Evolutionary conservation across 192 early-diverging fungal genomes (phyloP).

Genomic region (Umbelopsis ramanniana): DNA sequence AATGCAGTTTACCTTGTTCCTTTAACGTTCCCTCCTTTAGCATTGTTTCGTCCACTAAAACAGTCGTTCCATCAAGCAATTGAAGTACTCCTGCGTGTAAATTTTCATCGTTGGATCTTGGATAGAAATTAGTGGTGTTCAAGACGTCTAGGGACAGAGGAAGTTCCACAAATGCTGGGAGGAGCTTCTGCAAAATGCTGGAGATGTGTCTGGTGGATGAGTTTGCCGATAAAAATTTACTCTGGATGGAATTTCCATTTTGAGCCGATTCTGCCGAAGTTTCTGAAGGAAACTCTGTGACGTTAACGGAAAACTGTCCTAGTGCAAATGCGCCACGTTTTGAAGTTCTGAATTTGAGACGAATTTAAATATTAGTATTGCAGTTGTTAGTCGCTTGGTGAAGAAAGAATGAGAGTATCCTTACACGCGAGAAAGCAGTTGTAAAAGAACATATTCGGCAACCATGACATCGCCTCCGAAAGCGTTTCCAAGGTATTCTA

Average conservation of each 20-base stretch:
- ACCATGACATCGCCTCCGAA: constrained; percentile 67
- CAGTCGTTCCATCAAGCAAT: constrained; percentile 57
- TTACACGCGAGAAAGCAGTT: constrained; percentile 68
- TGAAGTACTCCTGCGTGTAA: constrained; percentile 69
- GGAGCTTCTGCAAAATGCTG: constrained; percentile 47
- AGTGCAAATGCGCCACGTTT: constrained; percentile 55
- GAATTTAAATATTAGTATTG: not conserved
- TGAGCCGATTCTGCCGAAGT: not conserved
- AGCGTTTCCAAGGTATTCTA: constrained; percentile 61
- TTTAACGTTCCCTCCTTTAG: constrained; percentile 70
- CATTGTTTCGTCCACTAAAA: constrained; percentile 74
- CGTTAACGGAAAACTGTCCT: constrained; percentile 72
- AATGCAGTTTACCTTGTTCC: constrained; percentile 53
- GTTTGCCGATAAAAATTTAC: constrained; percentile 17
- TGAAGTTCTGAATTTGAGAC: constrained; percentile 36
- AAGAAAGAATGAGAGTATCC: not conserved
- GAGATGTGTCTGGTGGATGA: constrained; percentile 43
- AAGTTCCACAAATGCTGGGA: constrained; percentile 62
- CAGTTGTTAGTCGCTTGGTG: not conserved
- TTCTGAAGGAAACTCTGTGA: constrained; percentile 53
- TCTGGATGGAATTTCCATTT: not conserved
- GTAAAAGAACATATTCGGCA: constrained; percentile 71
- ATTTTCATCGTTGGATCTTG: constrained; percentile 58
- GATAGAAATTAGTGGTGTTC: constrained; percentile 61
- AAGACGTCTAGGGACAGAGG: constrained; percentile 65